Percentiles rank a stretch among this genome's conserved stretches.
phyloP scores from a whole-genome alignment of 1,284 basidiomycete genomes.

The Vanrija sp. region DNA sequence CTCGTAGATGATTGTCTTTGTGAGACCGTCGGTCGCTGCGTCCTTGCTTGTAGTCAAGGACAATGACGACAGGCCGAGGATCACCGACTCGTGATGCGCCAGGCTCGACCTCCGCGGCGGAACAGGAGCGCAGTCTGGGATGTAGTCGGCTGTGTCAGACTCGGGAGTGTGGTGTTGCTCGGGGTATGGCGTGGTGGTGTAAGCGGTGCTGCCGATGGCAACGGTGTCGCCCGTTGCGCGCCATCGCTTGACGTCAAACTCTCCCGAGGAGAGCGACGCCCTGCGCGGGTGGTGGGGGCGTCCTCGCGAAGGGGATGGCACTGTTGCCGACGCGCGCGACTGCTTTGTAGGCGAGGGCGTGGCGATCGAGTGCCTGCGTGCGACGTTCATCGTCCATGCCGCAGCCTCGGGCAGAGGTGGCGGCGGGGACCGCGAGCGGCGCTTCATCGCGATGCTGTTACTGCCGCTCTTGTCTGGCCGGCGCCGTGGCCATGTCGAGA shows the following conservation, averaged over 20 bases:
- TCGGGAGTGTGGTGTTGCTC: background rate
- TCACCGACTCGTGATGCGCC: background rate
- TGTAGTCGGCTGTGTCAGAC: background rate
- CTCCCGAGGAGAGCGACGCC: conserved; percentile 10
- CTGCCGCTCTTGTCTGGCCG: background rate
- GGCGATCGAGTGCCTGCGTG: too few relatives aligned
- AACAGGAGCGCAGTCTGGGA: too few relatives aligned
- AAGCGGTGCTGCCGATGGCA: background rate
- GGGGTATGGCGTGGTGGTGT: conserved; percentile 7
- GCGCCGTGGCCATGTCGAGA: too few relatives aligned
- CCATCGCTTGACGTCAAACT: conserved; percentile 9
- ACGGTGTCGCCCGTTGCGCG: conserved; percentile 5
- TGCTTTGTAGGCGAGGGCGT: too few relatives aligned
- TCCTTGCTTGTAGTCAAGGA: background rate
- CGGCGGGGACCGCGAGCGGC: too few relatives aligned
- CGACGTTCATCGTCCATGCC: too few relatives aligned
- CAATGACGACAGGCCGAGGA: conserved; percentile 2
- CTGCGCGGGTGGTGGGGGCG: background rate
- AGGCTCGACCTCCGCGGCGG: too few relatives aligned
- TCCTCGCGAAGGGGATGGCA: too few relatives aligned
- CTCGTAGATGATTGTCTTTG: background rate
- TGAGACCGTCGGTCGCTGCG: background rate
- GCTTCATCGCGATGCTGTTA: background rate
- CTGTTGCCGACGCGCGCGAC: too few relatives aligned
- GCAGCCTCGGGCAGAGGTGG: too few relatives aligned